Conservation (phyloP, 2,329 filamentous ascomycete species). For the Aureobasidium uvarum region DNA sequence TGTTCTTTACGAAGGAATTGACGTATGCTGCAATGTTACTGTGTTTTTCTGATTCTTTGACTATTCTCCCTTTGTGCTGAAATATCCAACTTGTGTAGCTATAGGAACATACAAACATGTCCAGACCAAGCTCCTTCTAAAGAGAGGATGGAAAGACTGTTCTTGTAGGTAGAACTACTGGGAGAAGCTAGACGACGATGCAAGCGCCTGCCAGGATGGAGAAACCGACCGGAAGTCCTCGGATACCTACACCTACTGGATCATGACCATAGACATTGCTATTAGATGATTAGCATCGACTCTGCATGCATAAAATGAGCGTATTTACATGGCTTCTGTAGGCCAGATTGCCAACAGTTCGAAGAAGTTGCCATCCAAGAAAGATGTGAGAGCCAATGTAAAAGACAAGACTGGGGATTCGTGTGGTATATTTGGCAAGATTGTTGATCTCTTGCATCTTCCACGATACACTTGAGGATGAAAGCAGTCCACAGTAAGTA, state of each 20-base stretch:
- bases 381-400: constrained; percentile 43
- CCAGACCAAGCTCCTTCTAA: no score
- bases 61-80: neutral
- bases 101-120: neutral
- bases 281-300: neutral
- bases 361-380: constrained; percentile 43
- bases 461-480: neutral
- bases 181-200: constrained; percentile 58
- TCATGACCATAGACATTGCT: constrained; percentile 64
- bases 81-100: neutral
- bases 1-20: constrained; percentile 12
- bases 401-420: constrained; percentile 39
- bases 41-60: neutral
- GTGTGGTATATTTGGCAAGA: no score
- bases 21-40: neutral
- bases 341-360: constrained; percentile 58
- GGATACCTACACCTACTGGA: constrained; percentile 62
- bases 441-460: neutral
- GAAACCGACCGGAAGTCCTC: constrained; percentile 64
- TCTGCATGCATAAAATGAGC: neutral
- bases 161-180: constrained; percentile 35
- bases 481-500: neutral
- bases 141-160: no score
- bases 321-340: constrained; percentile 53
- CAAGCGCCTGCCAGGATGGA: constrained; percentile 62